Evolutionary conservation across 1,139 yeast genomes (phyloP).

Genomic region (Candida mesenterica): DNA sequence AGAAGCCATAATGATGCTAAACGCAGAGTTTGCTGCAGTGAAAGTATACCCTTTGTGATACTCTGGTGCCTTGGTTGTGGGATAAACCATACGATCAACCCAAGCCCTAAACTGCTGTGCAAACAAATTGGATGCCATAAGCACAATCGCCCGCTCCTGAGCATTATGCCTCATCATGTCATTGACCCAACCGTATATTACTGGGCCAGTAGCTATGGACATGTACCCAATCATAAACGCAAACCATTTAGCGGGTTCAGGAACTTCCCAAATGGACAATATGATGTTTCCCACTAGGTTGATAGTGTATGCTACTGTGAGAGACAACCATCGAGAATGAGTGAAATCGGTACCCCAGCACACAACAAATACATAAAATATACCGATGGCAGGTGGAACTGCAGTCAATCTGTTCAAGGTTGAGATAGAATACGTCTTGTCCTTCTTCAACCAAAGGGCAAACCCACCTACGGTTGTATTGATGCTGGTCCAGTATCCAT

Average conservation of each 20-base stretch:
- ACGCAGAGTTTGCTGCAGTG: conserved; percentile 50
- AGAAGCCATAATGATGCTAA: conserved; percentile 50
- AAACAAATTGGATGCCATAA: conserved; percentile 36
- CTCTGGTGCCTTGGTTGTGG: conserved; percentile 39
- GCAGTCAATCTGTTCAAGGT: conserved; percentile 31
- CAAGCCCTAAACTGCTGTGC: conserved; percentile 40
- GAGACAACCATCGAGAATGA: conserved; percentile 55
- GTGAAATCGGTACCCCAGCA: conserved; percentile 48
- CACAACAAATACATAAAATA: conserved; percentile 43
- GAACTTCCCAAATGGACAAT: conserved; percentile 47
- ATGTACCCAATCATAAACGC: conserved; percentile 44
- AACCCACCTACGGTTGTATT: conserved; percentile 46
- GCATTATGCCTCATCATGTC: conserved; percentile 41
- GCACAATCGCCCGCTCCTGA: conserved; percentile 32
- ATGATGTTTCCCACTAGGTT: conserved; percentile 37
- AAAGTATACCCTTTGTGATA: conserved; percentile 39
- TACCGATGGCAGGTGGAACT: conserved; percentile 53
- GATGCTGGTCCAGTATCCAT: conserved; percentile 31
- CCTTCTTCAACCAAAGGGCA: conserved; percentile 39
- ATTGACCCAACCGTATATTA: conserved; percentile 42
- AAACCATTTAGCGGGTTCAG: conserved; percentile 46
- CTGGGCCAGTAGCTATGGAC: conserved; percentile 40
- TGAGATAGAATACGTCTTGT: conserved; percentile 26
- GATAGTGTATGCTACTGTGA: conserved; percentile 49
- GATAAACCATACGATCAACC: conserved; percentile 18